Conservation (phyloP, 83 land plant species). For the Isoetes engelmannii region DNA sequence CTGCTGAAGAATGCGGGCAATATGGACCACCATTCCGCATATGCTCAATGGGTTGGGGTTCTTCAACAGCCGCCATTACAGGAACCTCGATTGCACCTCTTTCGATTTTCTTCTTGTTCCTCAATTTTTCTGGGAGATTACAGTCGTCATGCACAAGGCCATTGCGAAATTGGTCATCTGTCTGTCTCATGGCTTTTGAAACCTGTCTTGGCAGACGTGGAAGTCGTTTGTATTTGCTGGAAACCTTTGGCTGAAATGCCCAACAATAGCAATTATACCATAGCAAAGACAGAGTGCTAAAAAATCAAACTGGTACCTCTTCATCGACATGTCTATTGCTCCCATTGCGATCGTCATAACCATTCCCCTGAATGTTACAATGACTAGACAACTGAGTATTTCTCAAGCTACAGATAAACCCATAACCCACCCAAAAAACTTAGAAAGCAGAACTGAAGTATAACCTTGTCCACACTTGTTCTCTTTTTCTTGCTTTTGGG, state of each 20-base stretch:
- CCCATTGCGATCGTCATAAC: not conserved
- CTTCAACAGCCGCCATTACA: not conserved
- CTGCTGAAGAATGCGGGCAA: constrained; percentile 31
- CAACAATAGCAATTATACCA: too few species aligned
- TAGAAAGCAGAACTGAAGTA: not conserved
- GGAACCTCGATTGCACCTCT: not conserved
- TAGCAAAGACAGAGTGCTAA: not conserved
- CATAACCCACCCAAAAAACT: not conserved
- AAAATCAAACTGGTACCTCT: not conserved
- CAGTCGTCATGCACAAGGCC: not conserved
- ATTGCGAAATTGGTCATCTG: not conserved
- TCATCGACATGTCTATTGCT: not conserved
- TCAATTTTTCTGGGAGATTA: not conserved
- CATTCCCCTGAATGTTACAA: not conserved
- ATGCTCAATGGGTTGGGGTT: not conserved
- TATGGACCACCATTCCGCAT: constrained; percentile 15
- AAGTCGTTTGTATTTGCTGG: too few species aligned
- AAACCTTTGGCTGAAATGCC: too few species aligned
- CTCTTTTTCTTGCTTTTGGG: constrained; percentile 21
- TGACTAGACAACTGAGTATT: not conserved
- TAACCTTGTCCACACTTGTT: constrained; percentile 17
- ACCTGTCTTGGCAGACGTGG: not conserved
- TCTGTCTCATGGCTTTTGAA: not conserved
- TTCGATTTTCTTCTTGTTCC: not conserved
- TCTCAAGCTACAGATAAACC: not conserved